phyloP scores from a whole-genome alignment of 495 filamentous ascomycete species.

The Chaetomium fimeti region DNA sequence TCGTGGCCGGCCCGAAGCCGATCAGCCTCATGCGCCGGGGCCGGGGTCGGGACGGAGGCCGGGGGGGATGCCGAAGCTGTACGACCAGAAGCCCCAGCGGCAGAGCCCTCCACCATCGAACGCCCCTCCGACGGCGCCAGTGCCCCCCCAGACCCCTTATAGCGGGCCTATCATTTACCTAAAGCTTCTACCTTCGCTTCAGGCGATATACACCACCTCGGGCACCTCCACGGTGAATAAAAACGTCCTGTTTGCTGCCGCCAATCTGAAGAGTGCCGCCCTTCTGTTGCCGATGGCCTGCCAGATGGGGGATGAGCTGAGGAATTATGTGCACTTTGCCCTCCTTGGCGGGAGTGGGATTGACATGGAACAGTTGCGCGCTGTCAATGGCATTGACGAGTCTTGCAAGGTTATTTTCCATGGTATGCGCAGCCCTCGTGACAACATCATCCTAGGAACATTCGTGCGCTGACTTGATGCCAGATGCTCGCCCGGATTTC shows the following conservation, averaged over 20 bases:
- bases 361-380: slow-evolving; percentile 49
- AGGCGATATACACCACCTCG: slow-evolving; percentile 40
- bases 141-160: slow-evolving; percentile 26
- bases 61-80: slow-evolving; percentile 21
- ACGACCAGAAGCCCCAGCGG: slow-evolving; percentile 16
- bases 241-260: slow-evolving; percentile 59
- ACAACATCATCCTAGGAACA: not conserved
- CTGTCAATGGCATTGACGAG: slow-evolving; percentile 56
- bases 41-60: not conserved
- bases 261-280: slow-evolving; percentile 55
- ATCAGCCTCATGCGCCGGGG: slow-evolving; percentile 22
- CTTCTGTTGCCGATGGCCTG: slow-evolving; percentile 60
- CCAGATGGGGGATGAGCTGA: slow-evolving; percentile 55
- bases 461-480: slow-evolving; percentile 6
- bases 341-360: slow-evolving; percentile 57
- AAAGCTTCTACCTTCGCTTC: slow-evolving; percentile 40
- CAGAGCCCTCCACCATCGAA: not conserved
- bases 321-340: slow-evolving; percentile 60
- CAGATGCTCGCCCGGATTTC: slow-evolving; percentile 58
- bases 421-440: slow-evolving; percentile 33
- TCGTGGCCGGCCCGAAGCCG: slow-evolving; percentile 27
- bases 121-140: not conserved
- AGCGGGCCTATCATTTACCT: slow-evolving; percentile 43
- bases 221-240: slow-evolving; percentile 44
- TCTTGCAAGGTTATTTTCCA: slow-evolving; percentile 58